Base-by-base conservation (phyloP, 176 grass and related monocot genomes). In the Ensete ventricosum region DNA sequence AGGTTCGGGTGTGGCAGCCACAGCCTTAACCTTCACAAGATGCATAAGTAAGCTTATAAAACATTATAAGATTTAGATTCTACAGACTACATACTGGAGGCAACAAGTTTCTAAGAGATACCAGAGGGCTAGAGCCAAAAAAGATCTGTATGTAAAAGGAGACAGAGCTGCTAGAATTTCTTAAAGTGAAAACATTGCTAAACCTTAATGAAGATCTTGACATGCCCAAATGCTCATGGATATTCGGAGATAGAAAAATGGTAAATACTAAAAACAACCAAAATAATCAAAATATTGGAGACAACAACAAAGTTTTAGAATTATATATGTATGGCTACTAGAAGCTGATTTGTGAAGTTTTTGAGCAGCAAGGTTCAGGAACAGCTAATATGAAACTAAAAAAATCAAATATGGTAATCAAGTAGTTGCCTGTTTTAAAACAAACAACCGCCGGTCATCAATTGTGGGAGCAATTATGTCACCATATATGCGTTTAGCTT, bases 401-500 rank as follows among this genome's bases (percentile, higher is more conserved):
- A 79, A 22, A 54, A 75, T 77, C 8, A 48, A 52, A 74, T 55
- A 78, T 24, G 49, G 9, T 52, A 52, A 84, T 77, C 16, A 78
- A 67, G 0, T 73, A 50, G 76, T 57, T 85, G 59, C 94, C 90
- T 98, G 94, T 78, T 98, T 93, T 83, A 93, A 49, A 74, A 98
- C 90, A 63, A 98, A 87, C 55, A 98, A 73, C 78, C 94, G 85
- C 17, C 90, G 94, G 75, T 98, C 94, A 73, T 86, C 13, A 55
- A 91, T 73, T 69, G 90, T 76, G 71, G 88, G 69, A 19, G 94
- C 88, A 75, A 98, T 98, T 62, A 98, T 93, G 67, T 98, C 94
- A 83, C 94, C 94, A 78, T 91, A 93, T 75, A 98, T 85, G 57
- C 88, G 90, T 74, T 93, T 98, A 85, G 88, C 90, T 84, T 98